A percentile compares a stretch with the other conserved stretches of the same genome.
Evolutionary conservation across 116 monocot genomes (phyloP).

Genomic region (Iris pallida): DNA sequence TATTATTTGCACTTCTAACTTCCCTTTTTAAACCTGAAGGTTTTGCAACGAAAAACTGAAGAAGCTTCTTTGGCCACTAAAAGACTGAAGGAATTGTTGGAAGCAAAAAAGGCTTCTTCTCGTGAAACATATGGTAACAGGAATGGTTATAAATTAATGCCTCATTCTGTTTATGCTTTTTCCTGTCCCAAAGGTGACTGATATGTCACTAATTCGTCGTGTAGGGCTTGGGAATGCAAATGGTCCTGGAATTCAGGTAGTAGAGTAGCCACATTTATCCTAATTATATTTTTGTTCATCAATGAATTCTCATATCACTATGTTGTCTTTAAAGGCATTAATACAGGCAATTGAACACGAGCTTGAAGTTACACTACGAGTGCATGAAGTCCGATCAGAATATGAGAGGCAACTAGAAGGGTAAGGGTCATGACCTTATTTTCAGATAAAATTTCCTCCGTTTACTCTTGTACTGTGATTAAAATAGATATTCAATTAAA

Average conservation of each 20-base stretch:
- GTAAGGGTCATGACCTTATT: constrained; percentile 34
- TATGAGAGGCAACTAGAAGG: constrained; percentile 81
- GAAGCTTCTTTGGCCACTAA: constrained; percentile 83
- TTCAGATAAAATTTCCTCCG: background rate
- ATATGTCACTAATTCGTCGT: background rate
- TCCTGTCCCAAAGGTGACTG: background rate
- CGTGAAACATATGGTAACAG: constrained; percentile 53
- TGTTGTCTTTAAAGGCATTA: constrained; percentile 45
- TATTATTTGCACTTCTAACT: constrained; percentile 4
- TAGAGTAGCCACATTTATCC: background rate
- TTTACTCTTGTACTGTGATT: no score
- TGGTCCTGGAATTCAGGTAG: constrained; percentile 67
- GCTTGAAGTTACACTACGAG: constrained; percentile 74
- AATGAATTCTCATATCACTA: background rate
- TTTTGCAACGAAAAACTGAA: constrained; percentile 92
- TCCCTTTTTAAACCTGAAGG: constrained; percentile 33
- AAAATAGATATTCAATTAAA: no score
- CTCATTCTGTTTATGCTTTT: background rate
- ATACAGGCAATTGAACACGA: constrained; percentile 83
- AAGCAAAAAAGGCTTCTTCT: constrained; percentile 60
- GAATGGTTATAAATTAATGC: background rate
- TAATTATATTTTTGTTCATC: background rate
- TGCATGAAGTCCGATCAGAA: constrained; percentile 83
- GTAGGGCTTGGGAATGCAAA: constrained; percentile 38
- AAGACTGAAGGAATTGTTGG: constrained; percentile 80